Conservation (phyloP, 306 rosid genomes). For the Crataegus laevigata region DNA sequence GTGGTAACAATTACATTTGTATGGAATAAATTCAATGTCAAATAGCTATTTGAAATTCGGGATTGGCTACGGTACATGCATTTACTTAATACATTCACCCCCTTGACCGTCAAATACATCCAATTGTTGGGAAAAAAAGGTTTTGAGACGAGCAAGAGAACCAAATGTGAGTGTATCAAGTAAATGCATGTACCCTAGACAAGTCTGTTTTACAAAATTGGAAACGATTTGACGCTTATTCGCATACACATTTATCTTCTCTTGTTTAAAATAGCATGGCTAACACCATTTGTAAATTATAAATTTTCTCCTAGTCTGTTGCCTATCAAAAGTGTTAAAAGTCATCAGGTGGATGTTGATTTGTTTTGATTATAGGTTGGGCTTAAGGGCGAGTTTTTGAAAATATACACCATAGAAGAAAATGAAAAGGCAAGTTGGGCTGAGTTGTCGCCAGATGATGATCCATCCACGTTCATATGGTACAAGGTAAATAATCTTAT, state of each 20-base stretch:
- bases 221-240: background rate
- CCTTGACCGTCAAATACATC: no score
- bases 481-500: conserved; percentile 59
- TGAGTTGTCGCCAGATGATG: conserved; percentile 43
- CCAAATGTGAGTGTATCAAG: no score
- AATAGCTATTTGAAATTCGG: background rate
- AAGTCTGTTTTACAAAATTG: background rate
- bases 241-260: background rate
- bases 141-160: no score
- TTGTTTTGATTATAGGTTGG: conserved; percentile 57
- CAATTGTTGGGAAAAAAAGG: no score
- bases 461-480: conserved; percentile 74
- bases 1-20: background rate
- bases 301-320: no score
- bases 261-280: background rate
- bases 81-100: no score
- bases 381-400: conserved; percentile 65
- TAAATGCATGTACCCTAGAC: no score
- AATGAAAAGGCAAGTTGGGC: conserved; percentile 59
- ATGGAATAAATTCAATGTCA: background rate
- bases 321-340: background rate
- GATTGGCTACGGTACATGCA: no score
- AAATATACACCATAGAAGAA: conserved; percentile 46
- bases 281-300: background rate
- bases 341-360: background rate